Base-by-base conservation (phyloP, 2,329 filamentous ascomycete species). In the Microcyclospora pomicola region DNA sequence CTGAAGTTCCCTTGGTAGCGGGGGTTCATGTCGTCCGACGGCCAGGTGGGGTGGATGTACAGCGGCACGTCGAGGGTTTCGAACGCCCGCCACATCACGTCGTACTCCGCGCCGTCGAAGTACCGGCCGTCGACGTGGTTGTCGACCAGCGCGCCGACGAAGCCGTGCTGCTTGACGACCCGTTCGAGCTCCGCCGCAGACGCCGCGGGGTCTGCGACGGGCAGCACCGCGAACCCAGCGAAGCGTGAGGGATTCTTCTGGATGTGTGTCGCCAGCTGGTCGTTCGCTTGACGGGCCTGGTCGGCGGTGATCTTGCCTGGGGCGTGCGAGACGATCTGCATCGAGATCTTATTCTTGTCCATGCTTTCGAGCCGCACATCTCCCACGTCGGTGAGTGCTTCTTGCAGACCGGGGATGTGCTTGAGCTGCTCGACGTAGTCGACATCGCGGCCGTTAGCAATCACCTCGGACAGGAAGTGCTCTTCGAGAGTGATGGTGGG, bases 31-130 rank as follows among this genome's bases (percentile, higher is more conserved):
- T 50, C 53, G 31, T 53, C 59, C 15, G 57, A 57, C 15, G 64
- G 56, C 47, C 58, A 63, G 0, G 60, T 62, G 6, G 69, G 68
- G 41, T 73, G 69, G 15, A 73, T 57, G 45, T 73, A 73, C 15
- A 71, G 55, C 0, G 68, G 65, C 1, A 70, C 66, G 39, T 69
- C 63, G 0, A 73, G 57, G 14, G 63, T 58, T 29, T 55, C 46
- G 3, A 61, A 63, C 33, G 47, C 52, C 27, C 35, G 39, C 49
- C 56, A 58, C 48, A 56, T 55, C 11, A 42, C 33, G 35, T 50
- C 49, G 37, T 56, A 55, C 32, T 51, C 51, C 1, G 39, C 35
- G 30, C 50, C 52, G 34, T 60, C 57, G 48, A 54, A 59, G 44
- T 55, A 59, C 30, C 43, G 51, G 13, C 57, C 58, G 28, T 54